phyloP scores from a whole-genome alignment of 805 yeast species.

The Crinitomyces ghanaensis region DNA sequence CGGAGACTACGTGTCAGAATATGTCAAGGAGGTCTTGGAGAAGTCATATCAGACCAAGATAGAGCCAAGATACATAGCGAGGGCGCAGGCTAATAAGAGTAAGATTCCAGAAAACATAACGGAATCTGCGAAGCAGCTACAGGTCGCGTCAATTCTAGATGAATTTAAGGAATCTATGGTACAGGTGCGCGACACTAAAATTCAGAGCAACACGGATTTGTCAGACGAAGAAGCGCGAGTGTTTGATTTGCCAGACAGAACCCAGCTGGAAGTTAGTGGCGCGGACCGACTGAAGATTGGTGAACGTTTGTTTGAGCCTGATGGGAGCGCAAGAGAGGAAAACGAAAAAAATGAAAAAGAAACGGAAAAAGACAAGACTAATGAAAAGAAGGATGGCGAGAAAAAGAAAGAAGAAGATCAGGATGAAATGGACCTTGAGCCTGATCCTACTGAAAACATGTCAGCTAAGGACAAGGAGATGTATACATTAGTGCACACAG shows the following conservation, averaged over 20 bases:
- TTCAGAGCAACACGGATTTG: too few relatives aligned
- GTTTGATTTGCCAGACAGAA: slow-evolving; percentile 53
- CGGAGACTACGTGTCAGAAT: slow-evolving; percentile 54
- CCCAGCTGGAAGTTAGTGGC: slow-evolving; percentile 47
- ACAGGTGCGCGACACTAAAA: slow-evolving; percentile 30
- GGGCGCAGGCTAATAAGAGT: slow-evolving; percentile 37
- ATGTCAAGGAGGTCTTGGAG: slow-evolving; percentile 34
- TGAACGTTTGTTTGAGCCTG: slow-evolving; percentile 63
- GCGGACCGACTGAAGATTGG: slow-evolving; percentile 52
- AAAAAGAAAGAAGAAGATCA: slow-evolving; percentile 6
- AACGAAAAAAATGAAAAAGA: slow-evolving; percentile 6
- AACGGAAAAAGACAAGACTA: slow-evolving; percentile 11
- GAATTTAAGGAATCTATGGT: slow-evolving; percentile 37
- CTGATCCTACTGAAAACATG: slow-evolving; percentile 1
- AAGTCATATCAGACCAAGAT: slow-evolving; percentile 26
- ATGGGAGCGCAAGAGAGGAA: slow-evolving; percentile 3
- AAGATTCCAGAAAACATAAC: too few relatives aligned
- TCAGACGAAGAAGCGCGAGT: slow-evolving; percentile 26
- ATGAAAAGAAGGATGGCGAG: slow-evolving; percentile 18
- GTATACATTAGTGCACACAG: slow-evolving; percentile 12
- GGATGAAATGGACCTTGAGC: too few relatives aligned
- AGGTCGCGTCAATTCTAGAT: slow-evolving; percentile 35
- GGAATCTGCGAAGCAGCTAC: too few relatives aligned
- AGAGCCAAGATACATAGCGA: slow-evolving; percentile 40
- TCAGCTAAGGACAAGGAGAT: slow-evolving; percentile 5